Base-by-base conservation (phyloP, 176 grass and related monocot genomes). In the Rhipidocladum racemiflorum region DNA sequence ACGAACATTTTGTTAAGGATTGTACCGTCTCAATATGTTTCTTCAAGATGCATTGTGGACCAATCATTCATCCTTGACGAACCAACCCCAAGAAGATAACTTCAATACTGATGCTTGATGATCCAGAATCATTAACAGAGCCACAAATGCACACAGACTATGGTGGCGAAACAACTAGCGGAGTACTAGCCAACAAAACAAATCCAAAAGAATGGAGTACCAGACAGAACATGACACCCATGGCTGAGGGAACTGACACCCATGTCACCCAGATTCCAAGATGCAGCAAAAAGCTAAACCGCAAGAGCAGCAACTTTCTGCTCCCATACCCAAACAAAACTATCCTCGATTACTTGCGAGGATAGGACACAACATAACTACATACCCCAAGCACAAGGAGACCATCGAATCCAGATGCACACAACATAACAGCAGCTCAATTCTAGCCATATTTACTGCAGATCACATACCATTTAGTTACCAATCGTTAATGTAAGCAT, bases 171-270 rank as follows among this genome's bases (percentile, higher is more conserved):
- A 14, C 45, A 49, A 4, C 45, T 27, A 1, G 36, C 7, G 7
- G 36, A 6, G 5, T 21, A 30, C 30, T 27, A 50, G 3, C 10
- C 43, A 67, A 64, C 30, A 68, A 81, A 70, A 67, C 17, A 25
- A 0, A 80, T 18, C 62, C 29, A 81, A 81, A 69, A 56, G 2
- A 53, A 48, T 48, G 45, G 14, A 16, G 21, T 29, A 66, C 29
- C 53, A 70, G 74, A 70, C 53, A 85, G 21, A 68, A 45, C 65
- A 85, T 34, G 74, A 61, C 48, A 60, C 34, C 43, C 68, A 86
- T 66, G 68, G 77, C 70, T 20, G 70, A 12, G 46, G 4, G 18
- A 80, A 66, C 84, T 74, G 84, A 86, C 84, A 86, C 35, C 67
- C 10, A 10, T 72, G 81, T 75, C 71, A 75, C 81, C 70, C 71